Base-by-base conservation (phyloP, 2,329 filamentous ascomycete genomes). In the Grosmannia clavigera region DNA sequence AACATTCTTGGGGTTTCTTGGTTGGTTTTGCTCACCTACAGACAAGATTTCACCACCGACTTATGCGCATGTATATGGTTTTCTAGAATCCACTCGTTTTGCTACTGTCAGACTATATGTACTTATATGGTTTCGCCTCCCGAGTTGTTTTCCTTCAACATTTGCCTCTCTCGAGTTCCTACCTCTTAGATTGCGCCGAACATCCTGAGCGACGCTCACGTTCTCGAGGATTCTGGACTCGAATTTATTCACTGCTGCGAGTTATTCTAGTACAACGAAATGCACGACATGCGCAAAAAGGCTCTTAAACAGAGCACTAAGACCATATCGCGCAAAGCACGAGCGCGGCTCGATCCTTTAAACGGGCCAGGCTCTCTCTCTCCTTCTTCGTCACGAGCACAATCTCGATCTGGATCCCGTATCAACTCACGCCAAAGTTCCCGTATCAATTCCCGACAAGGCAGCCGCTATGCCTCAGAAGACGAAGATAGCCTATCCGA, bases 231-330 rank as follows among this genome's bases (percentile, higher is more conserved):
- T 19, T 19, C 19, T 14, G 12, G 10, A 14, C 7, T 19, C 12
- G 40, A 38, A 4, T 16, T 53, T 31, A 22, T 35, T 16, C 12
- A 43, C 35, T 35, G 14, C 22, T n/a, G 43, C 43, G 7, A 5
- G 4, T 46, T n/a, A n/a, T 16, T 46, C 43, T 3, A 7, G 22
- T n/a, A 16, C 19, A 1, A 46, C 61, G 68, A 48, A 46, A 87
- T 87, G 83, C 82, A 80, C 68, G 83, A 86, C 67, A 75, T 81
- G 60, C 77, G 84, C 66, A 85, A 87, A 69, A 85, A 87, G 71
- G 85, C 83, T 57, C 81, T 89, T 61, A 75, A 79, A 63, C 84
- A 86, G 73, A 84, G 82, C 74, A 81, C 82, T 69, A 90, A 90
- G 75, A 90, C 86, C 19, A 73, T 83, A 40, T 90, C 87, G 55